Base-by-base conservation (phyloP, 1,139 yeast genomes). In the Taphrina pruni region DNA sequence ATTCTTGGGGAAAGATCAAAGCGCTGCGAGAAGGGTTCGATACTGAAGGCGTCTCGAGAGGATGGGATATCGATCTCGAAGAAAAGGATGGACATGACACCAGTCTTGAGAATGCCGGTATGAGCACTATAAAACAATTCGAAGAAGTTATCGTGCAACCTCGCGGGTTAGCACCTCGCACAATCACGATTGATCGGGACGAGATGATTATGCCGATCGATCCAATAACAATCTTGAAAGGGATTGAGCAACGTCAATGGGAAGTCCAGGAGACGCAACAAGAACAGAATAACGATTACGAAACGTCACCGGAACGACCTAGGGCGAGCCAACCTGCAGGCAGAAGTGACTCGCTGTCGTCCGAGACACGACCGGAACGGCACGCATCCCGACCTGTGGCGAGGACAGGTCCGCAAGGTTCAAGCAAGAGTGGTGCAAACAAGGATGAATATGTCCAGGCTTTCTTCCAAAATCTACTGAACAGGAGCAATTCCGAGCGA, bases 1-100 rank as follows among this genome's bases (percentile, higher is more conserved):
- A 80, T 69, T 75, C 80, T 9, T 71, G 73, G 68, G 78, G 77
- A 8, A 79, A 79, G 65, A 80, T 80, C 41, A 68, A 71, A 21
- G 77, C 78, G 0, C 72, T 77, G 12, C 72, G 74, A 48, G 78
- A 76, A 14, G 75, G 74, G 21, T 77, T 78, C 69, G 72, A 71
- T 35, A 66, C 65, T 2, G 69, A 70, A 20, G 71, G 71, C 39
- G 69, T 73, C n/a, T 66, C 73, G 11, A 39, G 56, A 2, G 73
- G 70, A 3, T 73, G 74, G 74, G 73, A 71, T 32, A 61, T 71
- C 11, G 62, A 26, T 17, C 46, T 45, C 14, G 60, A 58, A 12
- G 52, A 48, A n/a, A 46, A 46, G 43, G 61, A 64, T 2, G 67
- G 61, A 3, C 20, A 45, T 14, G 48, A 7, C 20, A 14, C 48